These are phyloP conservation scores for Orbilia blumenaviensis DNA, from an alignment of 2,329 filamentous ascomycete genomes.

Conservation along the genomic window DNA sequence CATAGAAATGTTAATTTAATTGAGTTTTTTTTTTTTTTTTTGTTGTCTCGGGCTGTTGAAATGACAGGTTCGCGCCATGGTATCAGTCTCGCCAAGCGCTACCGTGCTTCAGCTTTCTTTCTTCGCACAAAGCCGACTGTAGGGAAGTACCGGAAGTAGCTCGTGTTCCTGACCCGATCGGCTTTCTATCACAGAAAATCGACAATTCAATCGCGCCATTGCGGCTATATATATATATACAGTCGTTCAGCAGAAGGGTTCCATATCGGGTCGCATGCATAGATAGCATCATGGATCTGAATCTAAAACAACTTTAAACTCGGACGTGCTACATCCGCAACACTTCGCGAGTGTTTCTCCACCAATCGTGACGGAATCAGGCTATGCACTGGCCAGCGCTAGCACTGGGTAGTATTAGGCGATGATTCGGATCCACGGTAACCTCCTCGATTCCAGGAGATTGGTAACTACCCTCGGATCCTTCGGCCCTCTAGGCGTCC, in stretches of 20 bases:
- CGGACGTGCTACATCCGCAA: conserved; percentile 16
- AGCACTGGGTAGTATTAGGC: background rate
- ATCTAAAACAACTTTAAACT: background rate
- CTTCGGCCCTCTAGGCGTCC: conserved; percentile 1
- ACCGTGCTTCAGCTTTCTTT: no score
- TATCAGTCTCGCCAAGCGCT: no score
- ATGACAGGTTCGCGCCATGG: no score
- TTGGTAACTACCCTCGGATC: background rate
- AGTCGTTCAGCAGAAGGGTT: background rate
- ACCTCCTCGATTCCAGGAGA: background rate
- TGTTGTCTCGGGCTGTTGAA: no score
- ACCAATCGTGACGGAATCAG: background rate
- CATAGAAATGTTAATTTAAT: no score
- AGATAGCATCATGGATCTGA: background rate
- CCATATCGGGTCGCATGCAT: background rate
- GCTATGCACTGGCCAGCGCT: background rate
- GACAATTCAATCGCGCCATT: no score
- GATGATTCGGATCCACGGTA: conserved; percentile 24
- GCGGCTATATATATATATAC: no score
- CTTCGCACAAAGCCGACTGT: no score
- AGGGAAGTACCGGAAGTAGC: no score
- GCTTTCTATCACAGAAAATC: no score
- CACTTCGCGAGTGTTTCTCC: conserved; percentile 9
- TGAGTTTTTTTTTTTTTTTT: no score
- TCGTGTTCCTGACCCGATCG: no score